These are phyloP conservation scores for Lachancea waltii DNA, from an alignment of 805 yeast genomes.

Conservation along the genomic window DNA sequence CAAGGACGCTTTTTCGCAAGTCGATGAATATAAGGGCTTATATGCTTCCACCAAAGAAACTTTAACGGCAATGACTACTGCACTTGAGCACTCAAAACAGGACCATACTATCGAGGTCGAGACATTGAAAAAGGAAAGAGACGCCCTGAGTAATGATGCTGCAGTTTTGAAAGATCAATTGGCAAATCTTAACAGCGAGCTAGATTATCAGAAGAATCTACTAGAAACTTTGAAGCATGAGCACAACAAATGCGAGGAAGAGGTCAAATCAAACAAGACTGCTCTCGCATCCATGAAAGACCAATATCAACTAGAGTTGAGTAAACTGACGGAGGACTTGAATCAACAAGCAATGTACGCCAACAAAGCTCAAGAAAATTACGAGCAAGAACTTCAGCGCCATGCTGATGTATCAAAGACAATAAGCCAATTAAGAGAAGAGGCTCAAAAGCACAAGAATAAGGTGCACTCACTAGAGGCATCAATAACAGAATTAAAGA, in stretches of 20 bases:
- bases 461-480: constrained; percentile 25
- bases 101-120: constrained; percentile 10
- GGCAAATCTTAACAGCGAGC: constrained; percentile 28
- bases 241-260: constrained; percentile 23
- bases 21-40: constrained; percentile 54
- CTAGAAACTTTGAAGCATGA: constrained; percentile 24
- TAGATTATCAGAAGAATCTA: constrained; percentile 24
- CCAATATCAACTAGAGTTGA: constrained; percentile 29
- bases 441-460: constrained; percentile 19
- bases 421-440: constrained; percentile 36
- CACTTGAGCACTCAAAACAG: constrained; percentile 44
- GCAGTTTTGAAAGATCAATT: constrained; percentile 30
- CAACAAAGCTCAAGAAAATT: constrained; percentile 45
- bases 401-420: constrained; percentile 46
- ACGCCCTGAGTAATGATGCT: constrained; percentile 16
- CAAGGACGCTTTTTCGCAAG: constrained; percentile 49
- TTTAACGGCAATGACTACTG: constrained; percentile 44
- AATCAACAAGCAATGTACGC: constrained; percentile 43
- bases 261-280: constrained; percentile 25
- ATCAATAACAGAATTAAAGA: constrained; percentile 26
- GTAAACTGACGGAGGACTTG: constrained; percentile 33
- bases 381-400: constrained; percentile 47
- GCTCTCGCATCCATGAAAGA: constrained; percentile 15
- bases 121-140: constrained; percentile 13
- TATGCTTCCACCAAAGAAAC: constrained; percentile 65